Conservation (phyloP, 1,139 yeast genomes). For the Zygotorulaspora mrakii region DNA sequence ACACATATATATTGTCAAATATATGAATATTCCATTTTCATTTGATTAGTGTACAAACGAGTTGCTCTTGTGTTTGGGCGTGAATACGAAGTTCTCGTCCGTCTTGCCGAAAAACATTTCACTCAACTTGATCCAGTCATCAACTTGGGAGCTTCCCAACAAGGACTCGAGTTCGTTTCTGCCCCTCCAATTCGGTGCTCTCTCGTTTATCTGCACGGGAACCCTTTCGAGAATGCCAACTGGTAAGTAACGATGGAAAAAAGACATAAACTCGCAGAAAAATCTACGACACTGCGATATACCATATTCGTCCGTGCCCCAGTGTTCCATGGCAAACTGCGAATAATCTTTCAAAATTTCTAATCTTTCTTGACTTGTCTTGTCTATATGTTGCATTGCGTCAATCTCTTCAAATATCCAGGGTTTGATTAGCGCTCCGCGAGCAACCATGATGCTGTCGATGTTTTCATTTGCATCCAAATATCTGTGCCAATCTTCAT, state of each 20-base stretch:
- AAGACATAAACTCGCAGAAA: constrained; percentile 90
- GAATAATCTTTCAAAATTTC: constrained; percentile 68
- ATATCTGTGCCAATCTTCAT: constrained; percentile 86
- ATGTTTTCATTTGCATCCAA: constrained; percentile 55
- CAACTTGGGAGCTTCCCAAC: constrained; percentile 77
- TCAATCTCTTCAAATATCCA: constrained; percentile 98
- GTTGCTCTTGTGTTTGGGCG: constrained; percentile 93
- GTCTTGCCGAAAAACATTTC: constrained; percentile 93
- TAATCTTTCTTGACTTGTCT: constrained; percentile 82
- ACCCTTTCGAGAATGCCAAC: constrained; percentile 84
- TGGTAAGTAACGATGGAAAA: constrained; percentile 92
- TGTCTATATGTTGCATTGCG: constrained; percentile 82
- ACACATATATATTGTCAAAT: constrained; percentile 1
- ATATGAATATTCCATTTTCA: constrained; percentile 2
- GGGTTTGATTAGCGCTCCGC: constrained; percentile 97
- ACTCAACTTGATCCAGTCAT: constrained; percentile 95
- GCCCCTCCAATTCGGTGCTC: constrained; percentile 95
- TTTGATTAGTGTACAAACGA: constrained; percentile 46
- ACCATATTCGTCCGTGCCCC: constrained; percentile 98
- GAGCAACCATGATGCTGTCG: constrained; percentile 94
- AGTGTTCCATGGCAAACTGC: constrained; percentile 82
- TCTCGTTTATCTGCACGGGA: constrained; percentile 86
- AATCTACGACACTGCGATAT: constrained; percentile 82
- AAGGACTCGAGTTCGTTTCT: constrained; percentile 89
- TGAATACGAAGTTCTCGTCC: constrained; percentile 67